Percentiles rank a stretch among this genome's conserved stretches.
These are phyloP conservation scores for Heliamphora exappendiculata DNA, from an alignment of 148 eudicot genomes.

Conservation along the genomic window DNA sequence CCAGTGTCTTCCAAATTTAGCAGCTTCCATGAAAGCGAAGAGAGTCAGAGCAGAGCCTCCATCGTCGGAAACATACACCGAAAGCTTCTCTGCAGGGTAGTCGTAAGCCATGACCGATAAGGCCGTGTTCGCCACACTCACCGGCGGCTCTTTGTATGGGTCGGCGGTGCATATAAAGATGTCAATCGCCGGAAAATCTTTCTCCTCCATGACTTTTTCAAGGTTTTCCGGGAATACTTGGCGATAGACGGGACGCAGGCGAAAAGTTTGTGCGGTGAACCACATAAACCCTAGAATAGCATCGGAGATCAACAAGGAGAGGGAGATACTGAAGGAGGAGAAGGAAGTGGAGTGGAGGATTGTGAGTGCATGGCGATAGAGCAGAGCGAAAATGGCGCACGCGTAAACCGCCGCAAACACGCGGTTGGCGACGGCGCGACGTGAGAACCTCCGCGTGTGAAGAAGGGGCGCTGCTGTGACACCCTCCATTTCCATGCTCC, in stretches of 20 bases:
- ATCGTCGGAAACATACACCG: conserved; percentile 82
- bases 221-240: conserved; percentile 41
- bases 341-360: conserved; percentile 23
- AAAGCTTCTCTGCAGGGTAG: conserved; percentile 60
- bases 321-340: conserved; percentile 8
- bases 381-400: conserved; percentile 32
- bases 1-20: conserved; percentile 60
- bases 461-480: conserved; percentile 20
- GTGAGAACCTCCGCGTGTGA: conserved; percentile 28
- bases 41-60: conserved; percentile 71
- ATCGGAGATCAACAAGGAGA: conserved; percentile 41
- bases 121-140: conserved; percentile 67
- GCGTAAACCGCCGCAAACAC: conserved; percentile 41
- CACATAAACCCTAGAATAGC: conserved; percentile 44
- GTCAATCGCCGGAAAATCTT: conserved; percentile 46
- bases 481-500: background rate
- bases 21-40: conserved; percentile 73
- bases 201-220: background rate
- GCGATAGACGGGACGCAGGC: conserved; percentile 47
- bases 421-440: conserved; percentile 33
- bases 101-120: conserved; percentile 82
- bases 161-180: conserved; percentile 87
- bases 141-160: conserved; percentile 76
- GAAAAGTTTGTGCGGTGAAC: conserved; percentile 47
- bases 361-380: conserved; percentile 35